phyloP scores from a whole-genome alignment of 2,329 filamentous ascomycete genomes.

The Leptodontidium sp. region DNA sequence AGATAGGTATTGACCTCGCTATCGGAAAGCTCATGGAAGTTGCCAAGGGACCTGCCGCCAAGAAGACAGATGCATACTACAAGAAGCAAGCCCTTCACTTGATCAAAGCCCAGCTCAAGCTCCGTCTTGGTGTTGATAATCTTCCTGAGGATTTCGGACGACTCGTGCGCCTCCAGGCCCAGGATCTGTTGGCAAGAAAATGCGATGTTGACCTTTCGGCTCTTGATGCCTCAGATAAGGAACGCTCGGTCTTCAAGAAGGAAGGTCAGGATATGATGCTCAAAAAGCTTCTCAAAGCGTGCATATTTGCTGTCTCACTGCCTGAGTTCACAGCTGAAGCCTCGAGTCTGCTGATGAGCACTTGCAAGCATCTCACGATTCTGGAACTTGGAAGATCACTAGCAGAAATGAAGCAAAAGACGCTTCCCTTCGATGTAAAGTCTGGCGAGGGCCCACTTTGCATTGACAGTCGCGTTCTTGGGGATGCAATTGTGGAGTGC shows the following conservation, averaged over 20 bases:
- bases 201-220: conserved; percentile 73
- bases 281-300: conserved; percentile 87
- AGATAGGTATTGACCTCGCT: conserved; percentile 86
- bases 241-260: conserved; percentile 87
- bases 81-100: conserved; percentile 92
- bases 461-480: conserved; percentile 86
- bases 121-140: conserved; percentile 86
- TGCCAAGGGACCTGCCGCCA: conserved; percentile 66
- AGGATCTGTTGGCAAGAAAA: conserved; percentile 80
- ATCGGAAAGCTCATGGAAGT: conserved; percentile 87
- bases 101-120: conserved; percentile 87
- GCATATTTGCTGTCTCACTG: conserved; percentile 85
- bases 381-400: conserved; percentile 89
- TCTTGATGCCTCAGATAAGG: conserved; percentile 78
- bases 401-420: conserved; percentile 78
- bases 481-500: conserved; percentile 89
- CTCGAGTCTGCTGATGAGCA: conserved; percentile 75
- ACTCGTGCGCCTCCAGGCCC: conserved; percentile 85
- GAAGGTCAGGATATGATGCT: conserved; percentile 81
- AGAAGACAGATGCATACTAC: conserved; percentile 77
- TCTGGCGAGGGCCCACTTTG: conserved; percentile 87
- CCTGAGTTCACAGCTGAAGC: conserved; percentile 82
- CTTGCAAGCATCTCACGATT: conserved; percentile 90
- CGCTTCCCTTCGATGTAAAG: conserved; percentile 82
- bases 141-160: conserved; percentile 89